Evolutionary conservation across 2,329 filamentous ascomycete genomes (phyloP).

Genomic region (Whalleya microplaca): DNA sequence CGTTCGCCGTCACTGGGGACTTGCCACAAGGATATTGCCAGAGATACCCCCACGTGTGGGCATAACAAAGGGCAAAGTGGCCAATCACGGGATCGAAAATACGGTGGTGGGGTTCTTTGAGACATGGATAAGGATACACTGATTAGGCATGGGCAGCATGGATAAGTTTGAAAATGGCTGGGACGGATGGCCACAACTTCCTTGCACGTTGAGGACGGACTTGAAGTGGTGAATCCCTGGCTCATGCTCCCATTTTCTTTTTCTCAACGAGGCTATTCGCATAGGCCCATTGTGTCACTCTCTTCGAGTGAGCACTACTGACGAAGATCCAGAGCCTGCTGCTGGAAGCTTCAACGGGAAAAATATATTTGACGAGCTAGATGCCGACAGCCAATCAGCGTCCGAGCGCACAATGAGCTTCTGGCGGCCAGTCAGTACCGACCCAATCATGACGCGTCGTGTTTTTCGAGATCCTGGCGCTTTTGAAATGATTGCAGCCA

Average conservation of each 20-base stretch:
- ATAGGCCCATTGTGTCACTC: background rate
- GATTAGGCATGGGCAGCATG: background rate
- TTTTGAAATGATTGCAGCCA: slow-evolving; percentile 35
- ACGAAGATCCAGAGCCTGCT: slow-evolving; percentile 9
- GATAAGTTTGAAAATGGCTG: background rate
- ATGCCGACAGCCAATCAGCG: slow-evolving; percentile 33
- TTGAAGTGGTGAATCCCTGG: background rate
- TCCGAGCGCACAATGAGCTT: slow-evolving; percentile 35
- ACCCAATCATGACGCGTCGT: slow-evolving; percentile 37
- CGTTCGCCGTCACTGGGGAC: slow-evolving; percentile 29
- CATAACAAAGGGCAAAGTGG: slow-evolving; percentile 12
- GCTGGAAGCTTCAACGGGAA: slow-evolving; percentile 19
- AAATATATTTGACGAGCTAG: slow-evolving; percentile 30
- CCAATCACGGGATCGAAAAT: slow-evolving; percentile 25
- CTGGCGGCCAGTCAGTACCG: slow-evolving; percentile 18
- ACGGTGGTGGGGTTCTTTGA: slow-evolving; percentile 23
- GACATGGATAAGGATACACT: slow-evolving; percentile 10
- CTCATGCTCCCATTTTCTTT: background rate
- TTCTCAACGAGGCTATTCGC: background rate
- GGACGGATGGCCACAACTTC: background rate
- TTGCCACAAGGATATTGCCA: slow-evolving; percentile 27
- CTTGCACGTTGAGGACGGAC: background rate
- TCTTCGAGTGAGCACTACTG: slow-evolving; percentile 1
- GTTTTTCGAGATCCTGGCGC: slow-evolving; percentile 23
- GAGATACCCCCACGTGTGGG: slow-evolving; percentile 22